Conservation (phyloP, 1,284 basidiomycete genomes). For the Microbotryum lychnidis-dioicae region DNA sequence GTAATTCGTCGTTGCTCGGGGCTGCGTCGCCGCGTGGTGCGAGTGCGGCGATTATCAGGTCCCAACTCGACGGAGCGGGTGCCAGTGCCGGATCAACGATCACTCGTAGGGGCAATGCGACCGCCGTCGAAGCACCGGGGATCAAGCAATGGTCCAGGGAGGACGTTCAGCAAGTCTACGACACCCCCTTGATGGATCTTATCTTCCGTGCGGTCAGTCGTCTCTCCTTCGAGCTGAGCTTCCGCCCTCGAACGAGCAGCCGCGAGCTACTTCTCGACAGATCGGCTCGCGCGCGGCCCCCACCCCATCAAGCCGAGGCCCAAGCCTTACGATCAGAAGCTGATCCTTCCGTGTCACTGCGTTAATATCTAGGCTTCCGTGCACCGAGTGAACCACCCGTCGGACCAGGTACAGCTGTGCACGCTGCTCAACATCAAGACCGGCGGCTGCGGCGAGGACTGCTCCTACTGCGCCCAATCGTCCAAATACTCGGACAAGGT, state of each 20-base stretch:
- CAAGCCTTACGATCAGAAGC: not conserved
- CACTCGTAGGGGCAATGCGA: not conserved
- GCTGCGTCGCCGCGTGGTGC: too few relatives aligned
- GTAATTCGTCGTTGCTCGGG: too few relatives aligned
- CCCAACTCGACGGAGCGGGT: too few relatives aligned
- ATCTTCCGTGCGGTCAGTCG: constrained; percentile 68
- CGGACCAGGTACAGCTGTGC: constrained; percentile 85
- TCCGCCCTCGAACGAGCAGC: not conserved
- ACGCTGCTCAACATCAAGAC: constrained; percentile 96
- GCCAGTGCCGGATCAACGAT: too few relatives aligned
- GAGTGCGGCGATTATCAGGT: too few relatives aligned
- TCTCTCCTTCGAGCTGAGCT: not conserved
- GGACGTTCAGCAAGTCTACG: constrained; percentile 68
- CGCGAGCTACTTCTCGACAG: not conserved
- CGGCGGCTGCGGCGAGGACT: constrained; percentile 93
- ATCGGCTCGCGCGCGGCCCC: not conserved
- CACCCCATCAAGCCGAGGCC: not conserved
- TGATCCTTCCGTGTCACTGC: constrained; percentile 26
- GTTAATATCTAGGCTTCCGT: constrained; percentile 46
- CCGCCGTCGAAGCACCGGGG: not conserved
- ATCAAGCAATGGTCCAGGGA: constrained; percentile 51
- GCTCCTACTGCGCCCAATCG: constrained; percentile 97
- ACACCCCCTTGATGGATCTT: constrained; percentile 72
- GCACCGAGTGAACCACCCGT: constrained; percentile 79
- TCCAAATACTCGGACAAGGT: constrained; percentile 69